Conservation (phyloP, 495 filamentous ascomycete genomes). For the Xylaria sp. region DNA sequence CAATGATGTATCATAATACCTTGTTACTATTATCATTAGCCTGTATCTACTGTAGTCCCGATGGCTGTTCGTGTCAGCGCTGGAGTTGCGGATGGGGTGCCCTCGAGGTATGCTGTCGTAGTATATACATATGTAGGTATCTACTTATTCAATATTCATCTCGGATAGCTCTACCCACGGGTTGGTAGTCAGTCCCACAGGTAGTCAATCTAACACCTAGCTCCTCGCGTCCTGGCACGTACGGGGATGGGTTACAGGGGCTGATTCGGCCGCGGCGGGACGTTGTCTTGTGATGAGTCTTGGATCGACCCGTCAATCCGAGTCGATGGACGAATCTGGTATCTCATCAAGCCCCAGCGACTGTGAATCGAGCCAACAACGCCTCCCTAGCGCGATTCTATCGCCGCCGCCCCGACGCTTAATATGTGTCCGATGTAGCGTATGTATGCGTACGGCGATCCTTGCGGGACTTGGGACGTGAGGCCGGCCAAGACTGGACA, state of each 20-base stretch:
- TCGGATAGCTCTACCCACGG: not conserved
- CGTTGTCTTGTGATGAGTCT: slow-evolving; percentile 18
- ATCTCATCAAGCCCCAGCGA: not conserved
- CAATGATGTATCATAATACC: not conserved
- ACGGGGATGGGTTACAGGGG: slow-evolving; percentile 4
- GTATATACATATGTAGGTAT: not conserved
- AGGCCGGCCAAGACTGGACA: slow-evolving; percentile 2
- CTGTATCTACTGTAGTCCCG: not conserved
- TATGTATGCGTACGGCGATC: slow-evolving; percentile 2
- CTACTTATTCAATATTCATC: not conserved
- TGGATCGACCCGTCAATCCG: slow-evolving; percentile 11
- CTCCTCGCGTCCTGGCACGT: not conserved
- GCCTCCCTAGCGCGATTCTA: not conserved
- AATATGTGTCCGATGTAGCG: not conserved
- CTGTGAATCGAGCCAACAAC: slow-evolving; percentile 6
- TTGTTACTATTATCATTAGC: not conserved
- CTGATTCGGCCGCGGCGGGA: slow-evolving; percentile 13
- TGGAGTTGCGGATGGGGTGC: not conserved
- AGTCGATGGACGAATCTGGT: slow-evolving; percentile 14
- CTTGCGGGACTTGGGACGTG: slow-evolving; percentile 10
- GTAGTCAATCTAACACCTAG: not conserved
- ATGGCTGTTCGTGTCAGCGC: not conserved
- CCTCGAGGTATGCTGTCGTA: not conserved
- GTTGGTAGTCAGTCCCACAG: slow-evolving; percentile 5
- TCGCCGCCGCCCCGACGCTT: slow-evolving; percentile 4